Evolutionary conservation across 495 filamentous ascomycete species (phyloP).

Genomic region (Neurospora sp.): DNA sequence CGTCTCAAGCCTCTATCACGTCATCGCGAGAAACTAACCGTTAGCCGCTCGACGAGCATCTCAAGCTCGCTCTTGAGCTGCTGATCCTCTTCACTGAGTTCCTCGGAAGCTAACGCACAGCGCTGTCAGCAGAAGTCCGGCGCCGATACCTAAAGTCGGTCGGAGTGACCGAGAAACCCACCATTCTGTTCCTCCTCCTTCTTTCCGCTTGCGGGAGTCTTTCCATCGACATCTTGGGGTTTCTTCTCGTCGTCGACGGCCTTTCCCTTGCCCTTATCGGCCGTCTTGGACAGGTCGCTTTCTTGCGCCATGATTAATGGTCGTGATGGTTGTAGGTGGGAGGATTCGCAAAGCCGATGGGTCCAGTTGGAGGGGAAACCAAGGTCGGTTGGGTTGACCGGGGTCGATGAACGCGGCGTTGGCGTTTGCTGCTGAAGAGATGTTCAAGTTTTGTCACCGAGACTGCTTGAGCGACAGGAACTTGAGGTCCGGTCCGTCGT

Average conservation of each 20-base stretch:
- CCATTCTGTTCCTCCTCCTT: slow-evolving; percentile 52
- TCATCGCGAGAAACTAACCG: slow-evolving; percentile 42
- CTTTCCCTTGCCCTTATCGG: slow-evolving; percentile 96
- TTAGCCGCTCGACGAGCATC: slow-evolving; percentile 93
- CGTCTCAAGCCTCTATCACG: slow-evolving; percentile 9
- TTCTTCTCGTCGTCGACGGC: slow-evolving; percentile 55
- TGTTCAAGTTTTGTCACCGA: neutral
- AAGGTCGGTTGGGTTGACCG: neutral
- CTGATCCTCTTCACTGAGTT: slow-evolving; percentile 95
- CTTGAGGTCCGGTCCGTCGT: neutral
- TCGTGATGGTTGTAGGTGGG: slow-evolving; percentile 9
- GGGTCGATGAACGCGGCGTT: neutral
- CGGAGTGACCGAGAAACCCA: slow-evolving; percentile 22
- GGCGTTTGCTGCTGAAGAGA: neutral
- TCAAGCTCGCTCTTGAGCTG: slow-evolving; percentile 97
- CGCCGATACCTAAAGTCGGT: slow-evolving; percentile 1
- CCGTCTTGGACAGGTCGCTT: slow-evolving; percentile 70
- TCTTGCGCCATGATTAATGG: slow-evolving; percentile 68
- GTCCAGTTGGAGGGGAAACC: neutral
- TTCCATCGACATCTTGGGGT: slow-evolving; percentile 53
- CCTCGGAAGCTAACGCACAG: slow-evolving; percentile 39
- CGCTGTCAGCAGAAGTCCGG: slow-evolving; percentile 16
- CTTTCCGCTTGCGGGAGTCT: slow-evolving; percentile 62
- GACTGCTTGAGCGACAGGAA: neutral
- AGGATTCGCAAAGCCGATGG: neutral